Evolutionary conservation across 2,329 filamentous ascomycete species (phyloP), one percentile per base, ranked within the genome.

Genomic region (Rutstroemia sydowiana): DNA sequence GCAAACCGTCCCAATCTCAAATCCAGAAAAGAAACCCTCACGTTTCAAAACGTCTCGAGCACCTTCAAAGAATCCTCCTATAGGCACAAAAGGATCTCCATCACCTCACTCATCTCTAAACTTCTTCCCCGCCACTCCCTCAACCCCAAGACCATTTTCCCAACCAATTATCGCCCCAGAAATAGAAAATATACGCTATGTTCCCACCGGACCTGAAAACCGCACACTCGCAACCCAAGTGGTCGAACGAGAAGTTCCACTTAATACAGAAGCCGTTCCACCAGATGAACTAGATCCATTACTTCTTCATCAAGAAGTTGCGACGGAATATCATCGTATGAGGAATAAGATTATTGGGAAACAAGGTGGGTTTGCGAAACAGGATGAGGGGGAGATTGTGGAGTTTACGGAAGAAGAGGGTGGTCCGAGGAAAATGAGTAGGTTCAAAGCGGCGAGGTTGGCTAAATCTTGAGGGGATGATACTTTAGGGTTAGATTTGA

Each of bases 301-400:
- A 18, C 72, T 91, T 28, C 74, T 92, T 46, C 78, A 86, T 48
- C 82, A 87, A 56, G 86, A 95, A 66, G 82, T 95, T 13, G 84
- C 87, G 7, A 79, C 81, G 34, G 87, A 95, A 64, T 95, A 95
- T 68, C 86, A 95, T 66, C 82, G 81, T 41, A 75, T 88, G 67
- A 85, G 92, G 18, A 95, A 91, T 65, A 81, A 79, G 62, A 84
- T 95, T 69, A 90, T 96, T 49, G 82, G 89, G 59, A 79, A 83
- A 60, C 82, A 93, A 61, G 90, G 90, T 47, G 90, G 90, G 3
- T 95, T 95, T 67, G 71, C 86, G 61, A 78, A 81, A 52, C 80
- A 89, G 60, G 81, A 87, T 54, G 75, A 79, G 48, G 78, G 76
- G 42, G 72, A 79, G 16, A 79, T 82, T 43, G 77, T 86, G 48